Percentiles rank a stretch among this genome's conserved stretches.
These are phyloP conservation scores for Halophytophthora batemanensis DNA, from an alignment of 352 stramenopile genomes.

Conservation along the genomic window DNA sequence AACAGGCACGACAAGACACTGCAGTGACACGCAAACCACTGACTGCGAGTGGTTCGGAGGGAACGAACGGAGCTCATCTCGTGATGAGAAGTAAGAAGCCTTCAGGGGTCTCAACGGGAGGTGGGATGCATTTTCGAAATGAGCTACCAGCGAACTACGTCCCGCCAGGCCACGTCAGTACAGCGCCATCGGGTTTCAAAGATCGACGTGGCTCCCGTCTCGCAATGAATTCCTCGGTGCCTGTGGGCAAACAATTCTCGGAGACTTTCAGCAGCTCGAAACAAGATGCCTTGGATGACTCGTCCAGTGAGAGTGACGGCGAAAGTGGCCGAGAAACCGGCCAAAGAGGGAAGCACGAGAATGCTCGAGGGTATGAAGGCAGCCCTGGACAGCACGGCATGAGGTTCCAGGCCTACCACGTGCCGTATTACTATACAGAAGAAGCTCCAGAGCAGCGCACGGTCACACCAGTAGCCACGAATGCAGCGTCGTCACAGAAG, in stretches of 20 bases:
- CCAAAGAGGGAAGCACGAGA: constrained; percentile 4
- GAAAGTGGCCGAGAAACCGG: constrained; percentile 8
- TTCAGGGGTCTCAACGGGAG: constrained; percentile 7
- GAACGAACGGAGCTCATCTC: constrained; percentile 12
- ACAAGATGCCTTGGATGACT: constrained; percentile 9
- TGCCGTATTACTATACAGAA: constrained; percentile 27
- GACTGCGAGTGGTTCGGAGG: neutral
- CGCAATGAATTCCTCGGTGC: neutral
- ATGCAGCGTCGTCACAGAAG: constrained; percentile 3
- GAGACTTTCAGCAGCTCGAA: constrained; percentile 3
- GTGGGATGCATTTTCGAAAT: constrained; percentile 78
- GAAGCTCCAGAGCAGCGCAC: neutral
- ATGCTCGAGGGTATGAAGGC: constrained; percentile 5
- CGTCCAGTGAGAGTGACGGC: constrained; percentile 18
- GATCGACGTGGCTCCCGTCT: constrained; percentile 5
- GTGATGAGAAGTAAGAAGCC: constrained; percentile 36
- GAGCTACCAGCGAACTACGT: constrained; percentile 65
- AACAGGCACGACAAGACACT: neutral
- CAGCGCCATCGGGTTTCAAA: constrained; percentile 6
- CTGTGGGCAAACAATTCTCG: constrained; percentile 4
- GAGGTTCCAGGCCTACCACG: constrained; percentile 34
- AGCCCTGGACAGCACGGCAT: constrained; percentile 7
- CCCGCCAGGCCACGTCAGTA: constrained; percentile 11
- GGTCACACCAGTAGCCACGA: constrained; percentile 1
- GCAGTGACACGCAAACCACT: neutral